Evolutionary conservation across 805 yeast genomes (phyloP).

Genomic region (Yamadazyma phyllophila): DNA sequence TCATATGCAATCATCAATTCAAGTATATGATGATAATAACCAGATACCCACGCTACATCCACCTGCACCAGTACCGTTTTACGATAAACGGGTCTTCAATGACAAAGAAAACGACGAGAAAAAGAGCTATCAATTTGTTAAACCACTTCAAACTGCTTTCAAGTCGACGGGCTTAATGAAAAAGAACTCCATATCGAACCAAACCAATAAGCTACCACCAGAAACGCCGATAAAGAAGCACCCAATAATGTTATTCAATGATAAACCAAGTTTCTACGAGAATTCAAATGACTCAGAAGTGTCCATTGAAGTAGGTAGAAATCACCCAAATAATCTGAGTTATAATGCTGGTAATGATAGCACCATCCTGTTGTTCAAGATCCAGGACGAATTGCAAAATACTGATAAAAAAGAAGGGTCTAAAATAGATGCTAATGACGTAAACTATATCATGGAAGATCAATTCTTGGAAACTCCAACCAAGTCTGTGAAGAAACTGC

Average conservation of each 20-base stretch:
- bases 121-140: slow-evolving; percentile 59
- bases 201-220: slow-evolving; percentile 34
- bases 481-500: slow-evolving; percentile 28
- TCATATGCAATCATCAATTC: slow-evolving; percentile 1
- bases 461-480: slow-evolving; percentile 40
- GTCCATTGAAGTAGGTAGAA: slow-evolving; percentile 42
- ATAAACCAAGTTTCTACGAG: slow-evolving; percentile 9
- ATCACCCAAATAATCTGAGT: slow-evolving; percentile 5
- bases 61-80: not conserved
- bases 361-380: slow-evolving; percentile 31
- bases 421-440: slow-evolving; percentile 3
- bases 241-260: slow-evolving; percentile 34
- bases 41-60: not conserved
- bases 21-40: not conserved
- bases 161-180: slow-evolving; percentile 69
- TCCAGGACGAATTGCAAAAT: slow-evolving; percentile 15
- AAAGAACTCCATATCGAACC: slow-evolving; percentile 32
- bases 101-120: slow-evolving; percentile 37
- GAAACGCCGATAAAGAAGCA: slow-evolving; percentile 45
- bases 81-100: slow-evolving; percentile 15
- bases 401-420: not conserved
- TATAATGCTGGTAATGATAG: slow-evolving; percentile 24
- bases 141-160: slow-evolving; percentile 84
- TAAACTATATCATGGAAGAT: slow-evolving; percentile 13
- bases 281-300: slow-evolving; percentile 22